Base-by-base conservation (phyloP, 495 filamentous ascomycete species). In the Annulohypoxylon bovei region DNA sequence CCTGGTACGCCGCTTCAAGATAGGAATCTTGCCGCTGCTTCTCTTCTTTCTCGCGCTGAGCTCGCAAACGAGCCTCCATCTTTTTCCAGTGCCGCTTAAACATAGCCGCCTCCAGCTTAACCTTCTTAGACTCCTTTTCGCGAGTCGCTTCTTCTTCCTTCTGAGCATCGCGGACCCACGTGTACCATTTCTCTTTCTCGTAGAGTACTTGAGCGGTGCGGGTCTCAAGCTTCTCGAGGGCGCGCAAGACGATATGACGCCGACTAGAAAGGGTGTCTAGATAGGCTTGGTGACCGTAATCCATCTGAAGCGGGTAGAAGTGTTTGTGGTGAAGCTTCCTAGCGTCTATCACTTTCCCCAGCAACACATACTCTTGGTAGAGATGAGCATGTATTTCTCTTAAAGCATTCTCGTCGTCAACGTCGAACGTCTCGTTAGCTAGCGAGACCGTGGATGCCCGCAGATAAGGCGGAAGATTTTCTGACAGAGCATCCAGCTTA, bases 301-400 rank as follows among this genome's bases (percentile, higher is more conserved):
- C 81, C 69, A 77, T 53, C 56, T 79, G 79, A n/a, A 82, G 62
- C 4, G 79, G 75, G 70, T 81, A 87, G 64, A 87, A 87, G 56
- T 83, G 83, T 55, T 76, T 81, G 69, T 86, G 85, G 67, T 88
- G 85, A 46, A 85, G 73, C 67, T 83, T 85, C 16, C 84, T 79
- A 3, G 84, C 85, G 22, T 78, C 71, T 55, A 87, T 84, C 12
- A 86, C 86, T 60, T 82, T 78, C 18, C 82, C 79, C 1, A 86
- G 71, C 3, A 88, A 72, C 35, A 79, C 80, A 65, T 82, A 79
- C 40, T 80, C 79, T 56, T 75, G 54, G 40, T 80, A 81, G 0
- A 86, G 72, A 62, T 84, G 78, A 5, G 64, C 59, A 66, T 86
- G 80, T 32, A 87, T 64, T 47, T 85, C 77, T 6, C 74, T 67